A percentile compares a stretch with the other conserved stretches of the same genome.
phyloP scores from a whole-genome alignment of 2,329 filamentous ascomycete species.

The Cladophialophora carrionii region DNA sequence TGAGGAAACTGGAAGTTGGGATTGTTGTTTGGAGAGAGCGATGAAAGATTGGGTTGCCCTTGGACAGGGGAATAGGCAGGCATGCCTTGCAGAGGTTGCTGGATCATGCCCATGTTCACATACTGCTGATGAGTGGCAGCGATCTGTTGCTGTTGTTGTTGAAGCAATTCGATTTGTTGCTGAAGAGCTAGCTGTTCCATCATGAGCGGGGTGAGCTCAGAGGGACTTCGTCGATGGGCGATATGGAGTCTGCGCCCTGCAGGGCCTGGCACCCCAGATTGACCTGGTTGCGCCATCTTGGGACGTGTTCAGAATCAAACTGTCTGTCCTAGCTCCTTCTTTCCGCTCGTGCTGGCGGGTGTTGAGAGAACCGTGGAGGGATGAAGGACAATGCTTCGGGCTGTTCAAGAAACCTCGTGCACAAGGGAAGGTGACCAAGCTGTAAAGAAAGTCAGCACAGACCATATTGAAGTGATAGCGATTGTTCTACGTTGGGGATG shows the following conservation, averaged over 20 bases:
- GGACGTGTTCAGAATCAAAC: slow-evolving; percentile 13
- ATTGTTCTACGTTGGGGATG: neutral
- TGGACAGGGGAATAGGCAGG: slow-evolving; percentile 77
- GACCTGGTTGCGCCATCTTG: slow-evolving; percentile 69
- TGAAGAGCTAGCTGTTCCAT: slow-evolving; percentile 98
- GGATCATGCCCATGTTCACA: slow-evolving; percentile 94
- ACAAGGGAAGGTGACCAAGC: slow-evolving; percentile 13
- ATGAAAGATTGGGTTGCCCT: slow-evolving; percentile 68
- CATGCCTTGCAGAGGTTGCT: slow-evolving; percentile 75
- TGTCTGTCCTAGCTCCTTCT: slow-evolving; percentile 22
- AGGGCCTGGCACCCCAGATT: slow-evolving; percentile 65
- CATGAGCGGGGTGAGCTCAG: slow-evolving; percentile 95
- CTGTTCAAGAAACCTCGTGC: slow-evolving; percentile 9
- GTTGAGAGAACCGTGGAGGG: neutral
- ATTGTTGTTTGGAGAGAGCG: slow-evolving; percentile 69
- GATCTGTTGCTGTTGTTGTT: slow-evolving; percentile 97
- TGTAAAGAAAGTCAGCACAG: neutral
- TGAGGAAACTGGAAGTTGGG: slow-evolving; percentile 85
- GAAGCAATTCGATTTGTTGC: slow-evolving; percentile 95
- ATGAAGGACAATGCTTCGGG: slow-evolving; percentile 2
- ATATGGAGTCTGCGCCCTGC: slow-evolving; percentile 91
- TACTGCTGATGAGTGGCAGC: slow-evolving; percentile 96
- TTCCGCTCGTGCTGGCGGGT: slow-evolving; percentile 2
- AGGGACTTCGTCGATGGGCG: slow-evolving; percentile 93
- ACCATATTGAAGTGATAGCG: neutral